Evolutionary conservation across 352 stramenopile species (phyloP).

Genomic region (Phytophthora aleatoria): DNA sequence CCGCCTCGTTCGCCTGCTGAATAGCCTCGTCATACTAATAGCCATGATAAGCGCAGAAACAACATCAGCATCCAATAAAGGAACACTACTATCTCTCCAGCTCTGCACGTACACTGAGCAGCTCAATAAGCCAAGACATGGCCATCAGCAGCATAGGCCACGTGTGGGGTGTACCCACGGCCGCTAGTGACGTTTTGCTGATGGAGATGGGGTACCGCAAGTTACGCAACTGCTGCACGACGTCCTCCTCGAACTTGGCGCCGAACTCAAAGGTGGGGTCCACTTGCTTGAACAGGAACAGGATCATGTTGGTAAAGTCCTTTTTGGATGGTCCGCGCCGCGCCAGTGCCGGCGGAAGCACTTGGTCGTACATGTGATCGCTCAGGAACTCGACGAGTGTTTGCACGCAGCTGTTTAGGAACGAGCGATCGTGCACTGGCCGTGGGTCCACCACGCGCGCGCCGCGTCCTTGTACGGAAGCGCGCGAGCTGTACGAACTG

Average conservation of each 20-base stretch:
- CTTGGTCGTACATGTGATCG: constrained; percentile 91
- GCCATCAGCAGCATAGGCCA: constrained; percentile 96
- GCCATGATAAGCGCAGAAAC: constrained; percentile 1
- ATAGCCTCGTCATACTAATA: constrained; percentile 86
- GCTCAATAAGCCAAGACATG: constrained; percentile 97
- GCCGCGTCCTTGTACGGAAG: constrained; percentile 51
- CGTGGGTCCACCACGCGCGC: constrained; percentile 76
- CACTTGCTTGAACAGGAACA: constrained; percentile 95
- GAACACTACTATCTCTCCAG: neutral
- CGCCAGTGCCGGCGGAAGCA: constrained; percentile 90
- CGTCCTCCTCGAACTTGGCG: constrained; percentile 79
- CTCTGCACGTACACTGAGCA: constrained; percentile 77
- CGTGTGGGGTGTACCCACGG: constrained; percentile 94
- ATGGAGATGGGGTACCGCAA: constrained; percentile 96
- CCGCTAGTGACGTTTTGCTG: constrained; percentile 94
- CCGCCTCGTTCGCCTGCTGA: constrained; percentile 55
- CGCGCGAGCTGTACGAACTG: constrained; percentile 65
- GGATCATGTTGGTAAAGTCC: constrained; percentile 97
- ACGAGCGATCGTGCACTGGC: constrained; percentile 91
- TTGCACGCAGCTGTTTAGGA: constrained; percentile 92
- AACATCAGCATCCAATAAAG: constrained; percentile 14
- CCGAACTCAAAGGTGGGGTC: constrained; percentile 91
- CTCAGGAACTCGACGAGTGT: constrained; percentile 94
- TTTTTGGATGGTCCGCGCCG: constrained; percentile 94
- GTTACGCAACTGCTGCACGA: constrained; percentile 71